phyloP scores from a whole-genome alignment of 192 early-diverging fungal genomes.

The Coemansia aciculifera region DNA sequence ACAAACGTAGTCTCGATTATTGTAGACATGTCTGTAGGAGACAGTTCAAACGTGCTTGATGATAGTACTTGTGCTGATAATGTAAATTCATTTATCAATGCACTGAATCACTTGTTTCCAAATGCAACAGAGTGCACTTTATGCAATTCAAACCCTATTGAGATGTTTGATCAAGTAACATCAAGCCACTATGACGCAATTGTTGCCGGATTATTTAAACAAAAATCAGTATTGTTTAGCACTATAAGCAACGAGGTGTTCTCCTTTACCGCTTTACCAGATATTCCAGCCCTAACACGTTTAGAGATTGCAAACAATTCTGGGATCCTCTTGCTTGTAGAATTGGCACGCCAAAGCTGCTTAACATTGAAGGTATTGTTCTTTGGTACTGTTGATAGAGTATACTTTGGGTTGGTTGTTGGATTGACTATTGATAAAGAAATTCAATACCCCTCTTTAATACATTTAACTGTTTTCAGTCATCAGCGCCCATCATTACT shows the following conservation, averaged over 20 bases:
- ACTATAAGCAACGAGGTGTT: not conserved
- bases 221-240: not conserved
- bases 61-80: not conserved
- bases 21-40: not conserved
- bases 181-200: not conserved
- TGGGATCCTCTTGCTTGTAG: not conserved
- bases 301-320: not conserved
- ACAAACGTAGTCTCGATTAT: not conserved
- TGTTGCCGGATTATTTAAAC: not conserved
- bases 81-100: not conserved
- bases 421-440: not conserved
- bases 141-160: not conserved
- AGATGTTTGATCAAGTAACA: not conserved
- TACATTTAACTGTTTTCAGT: not conserved
- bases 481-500: not conserved
- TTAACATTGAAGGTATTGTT: not conserved
- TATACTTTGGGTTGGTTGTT: not conserved
- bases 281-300: not conserved
- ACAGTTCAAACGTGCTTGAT: not conserved
- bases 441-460: not conserved
- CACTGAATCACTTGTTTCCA: not conserved
- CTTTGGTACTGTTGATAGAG: not conserved
- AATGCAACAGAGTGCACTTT: not conserved
- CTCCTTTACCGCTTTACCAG: not conserved
- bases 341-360: conserved; percentile 1